Percentiles rank a stretch among this genome's conserved stretches.
phyloP scores from a whole-genome alignment of 2,329 filamentous ascomycete genomes.

The Penicillium sp. region DNA sequence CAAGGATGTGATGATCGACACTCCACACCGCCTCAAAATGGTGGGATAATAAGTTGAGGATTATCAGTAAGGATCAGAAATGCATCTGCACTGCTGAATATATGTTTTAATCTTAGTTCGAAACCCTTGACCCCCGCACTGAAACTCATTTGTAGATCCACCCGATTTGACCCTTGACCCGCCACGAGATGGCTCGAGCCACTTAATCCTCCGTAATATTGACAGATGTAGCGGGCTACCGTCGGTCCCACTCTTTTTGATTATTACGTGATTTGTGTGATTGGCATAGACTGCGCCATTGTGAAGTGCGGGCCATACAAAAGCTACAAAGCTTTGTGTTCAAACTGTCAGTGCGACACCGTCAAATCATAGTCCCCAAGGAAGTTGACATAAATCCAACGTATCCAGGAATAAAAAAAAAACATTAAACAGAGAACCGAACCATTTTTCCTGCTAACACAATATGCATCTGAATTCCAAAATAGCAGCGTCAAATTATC shows the following conservation, averaged over 20 bases:
- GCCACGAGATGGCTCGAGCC: constrained; percentile 63
- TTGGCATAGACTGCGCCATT: background rate
- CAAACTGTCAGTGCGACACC: too few relatives aligned
- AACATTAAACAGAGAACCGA: too few relatives aligned
- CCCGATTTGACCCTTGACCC: constrained; percentile 49
- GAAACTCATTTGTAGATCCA: background rate
- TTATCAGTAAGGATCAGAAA: too few relatives aligned
- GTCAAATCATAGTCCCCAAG: background rate
- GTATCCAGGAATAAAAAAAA: too few relatives aligned
- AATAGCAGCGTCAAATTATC: background rate
- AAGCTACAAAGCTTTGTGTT: too few relatives aligned
- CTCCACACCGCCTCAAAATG: constrained; percentile 23
- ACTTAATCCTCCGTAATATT: constrained; percentile 58
- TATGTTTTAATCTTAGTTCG: too few relatives aligned
- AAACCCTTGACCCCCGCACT: too few relatives aligned
- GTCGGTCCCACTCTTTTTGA: background rate
- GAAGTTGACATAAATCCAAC: too few relatives aligned
- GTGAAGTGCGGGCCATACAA: too few relatives aligned
- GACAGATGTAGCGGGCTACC: constrained; percentile 24
- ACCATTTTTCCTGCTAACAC: too few relatives aligned
- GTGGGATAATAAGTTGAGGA: background rate
- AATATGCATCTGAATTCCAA: background rate
- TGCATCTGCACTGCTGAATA: too few relatives aligned
- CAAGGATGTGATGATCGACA: constrained; percentile 14
- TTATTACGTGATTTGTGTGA: background rate